These are phyloP conservation scores for Yarrowia divulgata DNA, from an alignment of 805 yeast genomes.

Conservation along the genomic window DNA sequence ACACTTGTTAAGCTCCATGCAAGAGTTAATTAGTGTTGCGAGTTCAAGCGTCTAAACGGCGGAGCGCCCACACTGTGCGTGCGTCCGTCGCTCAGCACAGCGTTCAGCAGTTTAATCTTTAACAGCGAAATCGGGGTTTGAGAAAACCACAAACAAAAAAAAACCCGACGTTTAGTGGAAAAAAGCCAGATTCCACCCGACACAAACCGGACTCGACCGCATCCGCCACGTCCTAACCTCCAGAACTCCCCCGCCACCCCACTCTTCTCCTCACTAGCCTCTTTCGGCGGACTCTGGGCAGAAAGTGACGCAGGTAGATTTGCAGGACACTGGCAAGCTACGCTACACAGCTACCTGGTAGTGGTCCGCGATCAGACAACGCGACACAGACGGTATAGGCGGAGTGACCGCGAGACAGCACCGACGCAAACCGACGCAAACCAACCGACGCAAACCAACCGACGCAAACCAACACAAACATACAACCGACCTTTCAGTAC, in stretches of 20 bases:
- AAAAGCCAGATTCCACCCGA: background rate
- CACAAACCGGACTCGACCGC: background rate
- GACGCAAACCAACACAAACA: background rate
- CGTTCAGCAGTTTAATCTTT: background rate
- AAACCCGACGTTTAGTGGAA: too few species aligned
- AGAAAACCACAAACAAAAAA: too few species aligned
- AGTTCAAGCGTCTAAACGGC: constrained; percentile 2
- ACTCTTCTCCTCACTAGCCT: background rate
- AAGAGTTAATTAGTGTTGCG: background rate
- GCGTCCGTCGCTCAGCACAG: too few species aligned
- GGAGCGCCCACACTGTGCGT: background rate
- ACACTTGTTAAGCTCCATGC: background rate
- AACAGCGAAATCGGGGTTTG: background rate
- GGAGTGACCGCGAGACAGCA: background rate
- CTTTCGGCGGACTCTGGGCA: background rate
- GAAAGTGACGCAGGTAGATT: constrained; percentile 27
- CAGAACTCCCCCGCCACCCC: too few species aligned
- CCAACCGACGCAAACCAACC: background rate
- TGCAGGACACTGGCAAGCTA: background rate
- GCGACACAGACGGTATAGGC: background rate
- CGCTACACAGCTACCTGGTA: background rate
- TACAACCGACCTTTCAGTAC: background rate
- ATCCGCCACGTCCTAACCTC: background rate
- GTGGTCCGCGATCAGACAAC: background rate
- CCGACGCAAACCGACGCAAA: too few species aligned